Evolutionary conservation across 805 yeast species (phyloP), one percentile per base, ranked within the genome.

Genomic region (Metschnikowia santaceciliae): DNA sequence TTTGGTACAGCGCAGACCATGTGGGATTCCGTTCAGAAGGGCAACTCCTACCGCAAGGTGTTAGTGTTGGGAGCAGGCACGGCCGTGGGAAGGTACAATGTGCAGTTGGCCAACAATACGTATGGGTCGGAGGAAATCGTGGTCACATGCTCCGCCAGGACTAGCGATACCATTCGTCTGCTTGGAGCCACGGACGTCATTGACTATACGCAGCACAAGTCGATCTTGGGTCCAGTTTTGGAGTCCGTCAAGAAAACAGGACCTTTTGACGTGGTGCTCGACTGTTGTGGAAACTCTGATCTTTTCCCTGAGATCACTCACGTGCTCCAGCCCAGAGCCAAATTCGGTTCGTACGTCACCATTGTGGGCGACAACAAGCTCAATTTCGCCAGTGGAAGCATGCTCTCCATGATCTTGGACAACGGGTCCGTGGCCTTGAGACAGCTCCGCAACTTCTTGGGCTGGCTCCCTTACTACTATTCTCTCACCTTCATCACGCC

Each of bases 61-160:
- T 71, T 87, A 44, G 75, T 88, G 19, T 69, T 86, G 43, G 96
- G 96, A 36, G 92, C 86, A 23, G 83, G 87, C 7, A 82, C 95
- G 1, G 68, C 84, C 13, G 90, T 86, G 14, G 90, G 91, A 20
- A 62, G 75, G 30, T 75, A 72, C 52, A 72, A 77, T 3, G 69
- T 81, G 34, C 88, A 83, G 63, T 63, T 86, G 38, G 80, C 84
- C 8, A 83, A 79, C 63, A 64, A 75, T 37, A 48, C 50, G 4
- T 55, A 59, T 42, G 66, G 73, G 2, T 80, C 81, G 7, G 67
- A 68, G 23, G 74, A 75, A 11, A 78, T 88, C 20, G 83, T 80
- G 4, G 82, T 80, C 23, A 74, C 82, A 2, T 79, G 84, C 61
- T 81, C 86, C 2, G 65, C 76, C 0, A 62, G 69, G 8, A 78